Evolutionary conservation across 176 grass and related monocot species (phyloP).

Genomic region (maize (Zea mays)): DNA sequence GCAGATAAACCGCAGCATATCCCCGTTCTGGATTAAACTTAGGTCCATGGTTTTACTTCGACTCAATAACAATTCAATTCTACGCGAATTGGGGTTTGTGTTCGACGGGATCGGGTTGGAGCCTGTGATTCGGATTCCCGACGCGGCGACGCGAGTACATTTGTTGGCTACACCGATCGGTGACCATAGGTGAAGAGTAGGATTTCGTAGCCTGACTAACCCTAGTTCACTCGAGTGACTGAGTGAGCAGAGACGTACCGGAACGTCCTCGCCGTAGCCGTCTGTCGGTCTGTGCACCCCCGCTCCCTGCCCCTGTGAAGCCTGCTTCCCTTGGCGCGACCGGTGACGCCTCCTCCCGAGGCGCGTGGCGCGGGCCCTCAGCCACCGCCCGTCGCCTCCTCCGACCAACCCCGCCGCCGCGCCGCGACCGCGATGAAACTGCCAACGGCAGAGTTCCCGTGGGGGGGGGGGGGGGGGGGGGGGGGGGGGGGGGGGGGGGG

Average conservation of each 20-base stretch:
- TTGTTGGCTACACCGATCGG: neutral
- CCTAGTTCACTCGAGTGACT: conserved; percentile 16
- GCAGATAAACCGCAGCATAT: neutral
- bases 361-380: neutral
- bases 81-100: neutral
- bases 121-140: neutral
- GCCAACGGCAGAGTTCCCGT: neutral
- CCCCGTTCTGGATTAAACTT: neutral
- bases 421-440: neutral
- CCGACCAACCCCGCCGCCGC: neutral
- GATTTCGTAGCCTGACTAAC: neutral
- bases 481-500: no score
- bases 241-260: conserved; percentile 26
- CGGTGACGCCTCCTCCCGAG: neutral
- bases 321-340: neutral
- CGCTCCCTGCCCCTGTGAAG: neutral
- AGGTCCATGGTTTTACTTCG: neutral
- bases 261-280: neutral
- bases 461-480: no score
- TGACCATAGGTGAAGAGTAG: neutral
- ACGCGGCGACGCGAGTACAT: neutral
- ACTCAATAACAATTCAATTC: neutral
- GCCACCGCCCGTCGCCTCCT: neutral
- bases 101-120: neutral
- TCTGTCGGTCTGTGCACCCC: neutral